Conservation (phyloP, 83 land plant species). For the Larix sibirica region DNA sequence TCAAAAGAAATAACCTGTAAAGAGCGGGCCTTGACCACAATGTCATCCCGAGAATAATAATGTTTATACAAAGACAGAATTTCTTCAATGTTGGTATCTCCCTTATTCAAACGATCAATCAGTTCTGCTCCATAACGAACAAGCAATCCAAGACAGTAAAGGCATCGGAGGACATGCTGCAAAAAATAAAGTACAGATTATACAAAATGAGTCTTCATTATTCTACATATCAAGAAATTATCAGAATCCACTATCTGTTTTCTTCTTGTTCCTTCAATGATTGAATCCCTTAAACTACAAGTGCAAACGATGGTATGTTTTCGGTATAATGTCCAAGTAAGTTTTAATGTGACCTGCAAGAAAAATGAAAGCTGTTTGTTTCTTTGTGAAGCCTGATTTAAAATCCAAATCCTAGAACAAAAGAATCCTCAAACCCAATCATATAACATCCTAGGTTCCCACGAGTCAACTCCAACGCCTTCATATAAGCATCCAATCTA, state of each 20-base stretch:
- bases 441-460: too few relatives aligned
- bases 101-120: slow-evolving; percentile 32
- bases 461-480: too few relatives aligned
- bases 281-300: too few relatives aligned
- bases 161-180: slow-evolving; percentile 46
- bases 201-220: neutral
- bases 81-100: slow-evolving; percentile 35
- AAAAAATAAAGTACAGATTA: slow-evolving; percentile 2
- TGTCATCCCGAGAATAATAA: slow-evolving; percentile 64
- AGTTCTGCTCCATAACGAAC: slow-evolving; percentile 84
- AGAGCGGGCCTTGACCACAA: slow-evolving; percentile 71
- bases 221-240: neutral
- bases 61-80: slow-evolving; percentile 66
- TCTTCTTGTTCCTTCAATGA: neutral
- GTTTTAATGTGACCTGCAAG: too few relatives aligned
- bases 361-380: too few relatives aligned
- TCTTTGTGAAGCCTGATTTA: too few relatives aligned
- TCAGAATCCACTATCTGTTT: neutral
- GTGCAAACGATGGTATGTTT: too few relatives aligned
- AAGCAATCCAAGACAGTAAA: slow-evolving; percentile 91
- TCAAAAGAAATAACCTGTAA: slow-evolving; percentile 69
- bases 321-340: too few relatives aligned
- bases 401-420: too few relatives aligned
- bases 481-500: too few relatives aligned
- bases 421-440: too few relatives aligned